Conservation (phyloP, 345 rosid species). For the Clausena lansium region DNA sequence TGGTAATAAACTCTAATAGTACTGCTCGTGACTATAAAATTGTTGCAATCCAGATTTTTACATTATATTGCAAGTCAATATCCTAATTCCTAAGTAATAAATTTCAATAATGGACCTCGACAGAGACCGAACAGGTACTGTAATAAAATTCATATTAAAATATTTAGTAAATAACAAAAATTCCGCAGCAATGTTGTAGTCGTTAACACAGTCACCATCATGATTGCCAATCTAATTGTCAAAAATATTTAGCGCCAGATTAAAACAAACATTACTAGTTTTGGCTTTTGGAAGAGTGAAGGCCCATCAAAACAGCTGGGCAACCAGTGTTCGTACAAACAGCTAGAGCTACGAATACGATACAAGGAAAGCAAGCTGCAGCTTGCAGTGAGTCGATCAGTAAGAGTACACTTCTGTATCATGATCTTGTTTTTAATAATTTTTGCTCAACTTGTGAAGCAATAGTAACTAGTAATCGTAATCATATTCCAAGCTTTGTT, state of each 20-base stretch:
- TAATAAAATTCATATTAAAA: too few species aligned
- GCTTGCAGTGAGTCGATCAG: not conserved
- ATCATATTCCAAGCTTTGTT: not conserved
- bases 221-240: not conserved
- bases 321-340: not conserved
- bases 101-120: too few species aligned
- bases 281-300: not conserved
- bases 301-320: not conserved
- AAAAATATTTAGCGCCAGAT: not conserved
- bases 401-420: not conserved
- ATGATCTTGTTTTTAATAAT: not conserved
- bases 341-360: not conserved
- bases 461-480: not conserved
- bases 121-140: too few species aligned
- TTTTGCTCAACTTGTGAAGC: not conserved
- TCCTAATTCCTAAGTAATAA: too few species aligned
- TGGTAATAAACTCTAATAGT: too few species aligned
- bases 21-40: too few species aligned
- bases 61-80: too few species aligned
- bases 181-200: too few species aligned
- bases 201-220: not conserved
- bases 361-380: too few species aligned
- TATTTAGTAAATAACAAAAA: too few species aligned
- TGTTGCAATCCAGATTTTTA: too few species aligned
- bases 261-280: not conserved